phyloP scores from a whole-genome alignment of 2,329 filamentous ascomycete genomes.

The Penicillium sumatraense region DNA sequence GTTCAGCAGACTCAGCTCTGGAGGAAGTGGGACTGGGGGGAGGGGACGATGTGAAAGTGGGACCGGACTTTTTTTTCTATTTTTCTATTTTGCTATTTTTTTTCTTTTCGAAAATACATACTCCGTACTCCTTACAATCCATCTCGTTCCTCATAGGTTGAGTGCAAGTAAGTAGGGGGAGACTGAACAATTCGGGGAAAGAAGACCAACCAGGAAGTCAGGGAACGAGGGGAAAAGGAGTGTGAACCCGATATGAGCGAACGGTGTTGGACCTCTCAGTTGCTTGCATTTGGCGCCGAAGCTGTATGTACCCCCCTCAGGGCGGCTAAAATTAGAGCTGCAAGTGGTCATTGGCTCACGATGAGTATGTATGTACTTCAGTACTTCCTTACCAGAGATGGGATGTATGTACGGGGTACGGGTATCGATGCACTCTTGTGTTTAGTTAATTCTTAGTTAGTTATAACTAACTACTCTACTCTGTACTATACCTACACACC shows the following conservation, averaged over 20 bases:
- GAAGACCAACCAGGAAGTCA: background rate
- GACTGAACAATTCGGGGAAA: background rate
- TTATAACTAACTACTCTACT: too few species aligned
- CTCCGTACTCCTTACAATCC: too few species aligned
- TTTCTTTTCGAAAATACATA: constrained; percentile 6
- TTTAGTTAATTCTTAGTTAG: too few species aligned
- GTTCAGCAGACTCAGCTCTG: background rate
- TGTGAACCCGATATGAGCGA: background rate
- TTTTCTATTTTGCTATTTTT: too few species aligned
- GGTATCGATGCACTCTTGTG: too few species aligned
- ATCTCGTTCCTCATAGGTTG: constrained; percentile 8
- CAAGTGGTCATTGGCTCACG: constrained; percentile 29
- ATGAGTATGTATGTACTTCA: background rate
- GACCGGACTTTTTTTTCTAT: constrained; percentile 5
- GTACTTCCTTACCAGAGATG: too few species aligned
- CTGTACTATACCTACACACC: too few species aligned
- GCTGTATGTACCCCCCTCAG: constrained; percentile 29
- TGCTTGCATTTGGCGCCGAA: constrained; percentile 41
- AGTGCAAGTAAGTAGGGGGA: background rate
- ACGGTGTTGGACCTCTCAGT: constrained; percentile 30
- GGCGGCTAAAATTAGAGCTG: constrained; percentile 47
- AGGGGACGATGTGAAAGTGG: background rate
- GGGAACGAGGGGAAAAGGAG: background rate
- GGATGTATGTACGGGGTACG: too few species aligned
- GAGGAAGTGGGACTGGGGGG: background rate